Evolutionary conservation across 2,329 filamentous ascomycete species (phyloP).

Genomic region (Fusarium subglutinans): DNA sequence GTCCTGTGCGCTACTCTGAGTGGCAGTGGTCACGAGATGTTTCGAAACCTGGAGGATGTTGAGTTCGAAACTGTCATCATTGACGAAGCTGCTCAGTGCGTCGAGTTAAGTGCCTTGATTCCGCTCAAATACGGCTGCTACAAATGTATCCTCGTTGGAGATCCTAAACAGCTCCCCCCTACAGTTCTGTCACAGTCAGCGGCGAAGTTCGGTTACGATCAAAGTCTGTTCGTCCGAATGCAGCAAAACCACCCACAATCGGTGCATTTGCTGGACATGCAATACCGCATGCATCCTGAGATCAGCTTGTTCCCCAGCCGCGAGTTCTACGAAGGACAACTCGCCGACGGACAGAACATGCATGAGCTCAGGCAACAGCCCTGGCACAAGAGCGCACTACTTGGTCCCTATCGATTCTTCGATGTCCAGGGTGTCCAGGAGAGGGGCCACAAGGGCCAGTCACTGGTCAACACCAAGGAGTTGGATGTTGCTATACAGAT

Average conservation of each 20-base stretch:
- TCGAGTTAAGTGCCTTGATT: slow-evolving; percentile 95
- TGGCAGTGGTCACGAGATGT: slow-evolving; percentile 96
- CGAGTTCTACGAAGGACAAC: slow-evolving; percentile 89
- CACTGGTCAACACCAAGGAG: slow-evolving; percentile 88
- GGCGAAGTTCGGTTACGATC: slow-evolving; percentile 92
- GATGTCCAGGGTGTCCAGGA: slow-evolving; percentile 91
- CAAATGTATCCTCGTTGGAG: slow-evolving; percentile 96
- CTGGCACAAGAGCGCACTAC: slow-evolving; percentile 84
- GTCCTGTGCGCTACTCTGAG: slow-evolving; percentile 95
- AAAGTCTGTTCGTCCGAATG: slow-evolving; percentile 98
- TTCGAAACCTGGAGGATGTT: slow-evolving; percentile 89
- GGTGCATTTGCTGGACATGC: slow-evolving; percentile 93
- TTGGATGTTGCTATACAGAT: slow-evolving; percentile 86
- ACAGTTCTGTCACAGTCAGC: slow-evolving; percentile 96
- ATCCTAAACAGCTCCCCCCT: slow-evolving; percentile 95
- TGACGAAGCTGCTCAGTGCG: slow-evolving; percentile 97
- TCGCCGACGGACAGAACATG: slow-evolving; percentile 90
- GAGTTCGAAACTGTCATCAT: slow-evolving; percentile 99
- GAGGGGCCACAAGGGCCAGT: slow-evolving; percentile 83
- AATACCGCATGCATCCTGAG: slow-evolving; percentile 99
- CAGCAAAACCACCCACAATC: slow-evolving; percentile 89
- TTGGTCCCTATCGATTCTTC: slow-evolving; percentile 96
- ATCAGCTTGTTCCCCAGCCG: slow-evolving; percentile 91
- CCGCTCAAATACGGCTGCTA: slow-evolving; percentile 96
- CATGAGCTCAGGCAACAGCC: slow-evolving; percentile 75